Percentiles rank a stretch among this genome's conserved stretches.
Conservation (phyloP, 75 land plant genomes). For the Cupressus sempervirens region DNA sequence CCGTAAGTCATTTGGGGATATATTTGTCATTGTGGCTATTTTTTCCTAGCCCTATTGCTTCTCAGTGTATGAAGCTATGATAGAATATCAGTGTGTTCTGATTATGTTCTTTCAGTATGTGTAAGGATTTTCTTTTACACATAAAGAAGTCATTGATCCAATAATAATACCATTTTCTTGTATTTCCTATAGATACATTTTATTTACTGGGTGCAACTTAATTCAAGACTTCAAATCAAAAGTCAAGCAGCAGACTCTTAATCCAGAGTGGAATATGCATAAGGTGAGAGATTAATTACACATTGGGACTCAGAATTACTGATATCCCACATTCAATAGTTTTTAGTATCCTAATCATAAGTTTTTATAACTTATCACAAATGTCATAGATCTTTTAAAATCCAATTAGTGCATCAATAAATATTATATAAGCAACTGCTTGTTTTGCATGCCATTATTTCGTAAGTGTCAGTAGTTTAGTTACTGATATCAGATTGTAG, state of each 20-base stretch:
- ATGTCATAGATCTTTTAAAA: not conserved
- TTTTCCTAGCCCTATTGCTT: not conserved
- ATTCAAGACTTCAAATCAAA: conserved; percentile 33
- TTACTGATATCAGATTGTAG: not conserved
- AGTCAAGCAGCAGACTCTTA: conserved; percentile 37
- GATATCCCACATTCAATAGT: not conserved
- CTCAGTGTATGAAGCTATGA: not conserved
- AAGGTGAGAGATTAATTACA: conserved; percentile 17
- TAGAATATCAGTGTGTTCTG: not conserved
- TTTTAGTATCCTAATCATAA: not conserved
- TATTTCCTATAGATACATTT: conserved; percentile 19
- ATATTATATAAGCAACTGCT: not conserved
- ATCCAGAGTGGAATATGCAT: conserved; percentile 44
- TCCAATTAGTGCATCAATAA: not conserved
- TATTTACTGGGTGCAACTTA: conserved; percentile 39
- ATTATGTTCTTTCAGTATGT: not conserved
- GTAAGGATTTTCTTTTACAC: not conserved
- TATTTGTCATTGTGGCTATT: not conserved
- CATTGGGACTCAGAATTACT: not conserved
- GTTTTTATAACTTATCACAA: not conserved
- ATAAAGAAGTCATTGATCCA: not conserved
- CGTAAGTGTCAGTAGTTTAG: not conserved
- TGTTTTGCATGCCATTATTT: not conserved
- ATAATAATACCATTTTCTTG: not conserved
- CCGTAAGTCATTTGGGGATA: conserved; percentile 27